Base-by-base conservation (phyloP, 225 moss, liverwort and hornwort genomes). In the Anthoceros angustus region DNA sequence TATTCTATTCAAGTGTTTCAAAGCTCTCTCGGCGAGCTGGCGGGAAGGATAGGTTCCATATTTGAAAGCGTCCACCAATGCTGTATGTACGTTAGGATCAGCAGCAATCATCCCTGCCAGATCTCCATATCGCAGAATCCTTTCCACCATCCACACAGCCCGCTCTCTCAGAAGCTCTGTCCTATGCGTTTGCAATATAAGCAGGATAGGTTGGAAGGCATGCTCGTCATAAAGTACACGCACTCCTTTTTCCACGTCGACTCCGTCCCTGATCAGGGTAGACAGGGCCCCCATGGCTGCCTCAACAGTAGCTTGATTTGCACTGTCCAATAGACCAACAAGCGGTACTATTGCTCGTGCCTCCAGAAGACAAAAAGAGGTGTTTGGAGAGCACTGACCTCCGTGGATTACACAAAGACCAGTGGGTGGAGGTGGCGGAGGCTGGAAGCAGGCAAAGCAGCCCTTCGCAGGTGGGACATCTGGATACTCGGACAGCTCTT, bases 1-100 rank as follows among this genome's bases (percentile, higher is more conserved):
- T 21, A 98, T 91, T 71, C 67, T 91, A 72, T 98, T 91, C 77
- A 98, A 69, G 43, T 91, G 86, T 74, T 88, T 98, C 42, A 98
- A 69, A 41, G 88, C 78, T 39, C 74, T 86, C 81, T 98, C 95
- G 12, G 95, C 95, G 4, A 82, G 74, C 65, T 85, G 77, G 75
- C 83, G 88, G 23, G 88, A 86, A 7, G 72, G 64, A 23, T 76
- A 63, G n/a, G 87, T 88, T 0, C 95, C 95, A 21, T 98, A 69
- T 50, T 91, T 77, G 69, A 91, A 83, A 7, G 91, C 85, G 65
- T 98, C 95, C 39, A 98, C 95, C 40, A 98, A 76, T 10, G 86
- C 85, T 10, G 95, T 85, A 72, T 82, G 83, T 6, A 91, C 86
- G 42, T 78, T 80, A 0, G 82, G 79, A 66, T 98, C 85, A 0